Conservation (phyloP, 495 filamentous ascomycete species). For the Talaromyces borbonicus region DNA sequence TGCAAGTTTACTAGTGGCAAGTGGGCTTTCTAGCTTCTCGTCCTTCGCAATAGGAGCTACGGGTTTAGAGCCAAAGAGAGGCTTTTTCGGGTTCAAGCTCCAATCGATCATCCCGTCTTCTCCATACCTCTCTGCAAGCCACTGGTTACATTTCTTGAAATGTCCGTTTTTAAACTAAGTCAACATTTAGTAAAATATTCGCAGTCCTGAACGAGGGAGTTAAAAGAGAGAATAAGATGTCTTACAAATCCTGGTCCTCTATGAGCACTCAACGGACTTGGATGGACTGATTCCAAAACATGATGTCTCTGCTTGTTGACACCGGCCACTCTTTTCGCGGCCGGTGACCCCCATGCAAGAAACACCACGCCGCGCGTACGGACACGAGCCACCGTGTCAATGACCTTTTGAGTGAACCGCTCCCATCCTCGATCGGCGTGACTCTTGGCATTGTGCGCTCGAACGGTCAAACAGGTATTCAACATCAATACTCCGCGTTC, state of each 20-base stretch:
- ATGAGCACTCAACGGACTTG: constrained; percentile 74
- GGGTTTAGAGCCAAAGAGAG: constrained; percentile 8
- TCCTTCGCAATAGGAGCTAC: background rate
- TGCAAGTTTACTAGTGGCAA: constrained; percentile 3
- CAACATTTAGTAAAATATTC: background rate
- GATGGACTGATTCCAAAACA: constrained; percentile 79
- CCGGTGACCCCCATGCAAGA: constrained; percentile 82
- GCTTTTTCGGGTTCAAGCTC: constrained; percentile 47
- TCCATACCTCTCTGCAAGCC: constrained; percentile 71
- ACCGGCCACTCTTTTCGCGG: constrained; percentile 59
- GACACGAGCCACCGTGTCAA: constrained; percentile 71
- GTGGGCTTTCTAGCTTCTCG: background rate
- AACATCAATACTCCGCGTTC: constrained; percentile 83
- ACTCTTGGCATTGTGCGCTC: constrained; percentile 73
- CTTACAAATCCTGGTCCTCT: constrained; percentile 64
- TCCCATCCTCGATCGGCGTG: constrained; percentile 87
- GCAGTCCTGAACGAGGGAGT: background rate
- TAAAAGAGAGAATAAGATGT: constrained; percentile 19
- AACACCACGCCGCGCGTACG: constrained; percentile 80
- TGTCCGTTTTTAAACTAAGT: constrained; percentile 73
- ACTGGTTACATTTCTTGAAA: constrained; percentile 83
- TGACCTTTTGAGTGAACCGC: constrained; percentile 77
- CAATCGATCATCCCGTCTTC: constrained; percentile 74
- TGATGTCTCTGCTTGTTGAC: constrained; percentile 63
- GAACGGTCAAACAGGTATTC: constrained; percentile 88